Conservation (phyloP, 2,329 filamentous ascomycete genomes). For the Ascochyta clinopodiicola region DNA sequence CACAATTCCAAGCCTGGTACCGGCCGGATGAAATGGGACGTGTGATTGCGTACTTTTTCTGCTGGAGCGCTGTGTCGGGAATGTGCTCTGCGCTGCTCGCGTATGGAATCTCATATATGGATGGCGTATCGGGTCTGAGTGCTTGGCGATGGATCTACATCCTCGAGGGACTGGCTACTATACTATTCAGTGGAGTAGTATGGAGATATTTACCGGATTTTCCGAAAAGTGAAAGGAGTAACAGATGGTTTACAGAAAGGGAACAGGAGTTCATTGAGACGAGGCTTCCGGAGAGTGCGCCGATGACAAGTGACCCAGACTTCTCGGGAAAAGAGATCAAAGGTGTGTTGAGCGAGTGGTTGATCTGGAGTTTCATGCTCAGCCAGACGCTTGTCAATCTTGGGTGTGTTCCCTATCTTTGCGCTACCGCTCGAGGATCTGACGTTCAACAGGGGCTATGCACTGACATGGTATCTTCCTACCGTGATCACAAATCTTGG, state of each 20-base stretch:
- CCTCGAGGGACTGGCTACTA: slow-evolving; percentile 53
- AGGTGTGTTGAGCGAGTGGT: slow-evolving; percentile 43
- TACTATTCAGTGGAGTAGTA: slow-evolving; percentile 49
- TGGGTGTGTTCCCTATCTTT: slow-evolving; percentile 22
- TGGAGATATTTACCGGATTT: slow-evolving; percentile 54
- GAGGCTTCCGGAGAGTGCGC: slow-evolving; percentile 49
- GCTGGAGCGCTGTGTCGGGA: slow-evolving; percentile 41
- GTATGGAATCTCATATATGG: slow-evolving; percentile 30
- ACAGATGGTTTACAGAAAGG: slow-evolving; percentile 47
- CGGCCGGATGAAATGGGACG: slow-evolving; percentile 49
- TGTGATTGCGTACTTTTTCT: slow-evolving; percentile 46
- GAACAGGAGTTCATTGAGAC: slow-evolving; percentile 53
- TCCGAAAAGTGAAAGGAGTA: slow-evolving; percentile 50
- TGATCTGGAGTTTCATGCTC: slow-evolving; percentile 49
- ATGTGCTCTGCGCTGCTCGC: slow-evolving; percentile 41
- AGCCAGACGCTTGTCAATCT: slow-evolving; percentile 51
- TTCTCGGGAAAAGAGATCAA: slow-evolving; percentile 49
- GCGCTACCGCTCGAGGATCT: neutral
- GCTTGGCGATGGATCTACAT: slow-evolving; percentile 51
- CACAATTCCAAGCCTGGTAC: slow-evolving; percentile 47
- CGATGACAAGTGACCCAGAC: slow-evolving; percentile 45
- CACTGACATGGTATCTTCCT: slow-evolving; percentile 52
- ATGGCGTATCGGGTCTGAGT: slow-evolving; percentile 24
- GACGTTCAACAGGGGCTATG: slow-evolving; percentile 42
- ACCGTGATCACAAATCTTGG: slow-evolving; percentile 53